Conservation (phyloP, 345 rosid genomes). For the Pugionium dolabratum region DNA sequence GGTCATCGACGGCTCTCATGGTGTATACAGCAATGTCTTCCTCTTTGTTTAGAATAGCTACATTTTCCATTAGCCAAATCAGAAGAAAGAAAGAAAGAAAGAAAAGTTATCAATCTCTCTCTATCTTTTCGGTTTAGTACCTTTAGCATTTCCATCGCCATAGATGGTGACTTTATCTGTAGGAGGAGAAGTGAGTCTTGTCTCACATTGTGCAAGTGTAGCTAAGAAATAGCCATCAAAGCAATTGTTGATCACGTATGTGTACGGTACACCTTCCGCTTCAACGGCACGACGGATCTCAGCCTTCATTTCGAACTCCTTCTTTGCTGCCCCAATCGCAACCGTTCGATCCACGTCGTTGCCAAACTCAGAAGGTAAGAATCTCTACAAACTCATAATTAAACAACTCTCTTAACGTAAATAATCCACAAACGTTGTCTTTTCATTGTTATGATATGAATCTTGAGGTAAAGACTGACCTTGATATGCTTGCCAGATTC, state of each 20-base stretch:
- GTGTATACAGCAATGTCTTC: slow-evolving; percentile 70
- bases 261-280: slow-evolving; percentile 58
- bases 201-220: slow-evolving; percentile 28
- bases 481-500: slow-evolving; percentile 54
- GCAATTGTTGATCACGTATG: slow-evolving; percentile 52
- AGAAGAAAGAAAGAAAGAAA: neutral
- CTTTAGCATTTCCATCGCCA: slow-evolving; percentile 50
- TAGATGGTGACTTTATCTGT: slow-evolving; percentile 53
- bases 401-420: no score
- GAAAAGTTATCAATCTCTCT: neutral
- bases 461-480: slow-evolving; percentile 29
- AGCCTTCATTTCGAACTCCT: slow-evolving; percentile 49
- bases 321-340: slow-evolving; percentile 48
- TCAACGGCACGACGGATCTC: slow-evolving; percentile 56
- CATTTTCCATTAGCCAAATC: neutral
- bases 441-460: neutral
- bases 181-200: slow-evolving; percentile 49
- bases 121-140: slow-evolving; percentile 18
- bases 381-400: neutral
- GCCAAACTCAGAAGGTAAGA: neutral
- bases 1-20: slow-evolving; percentile 64
- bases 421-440: no score
- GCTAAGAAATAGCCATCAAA: slow-evolving; percentile 54
- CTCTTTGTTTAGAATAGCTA: slow-evolving; percentile 65
- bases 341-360: slow-evolving; percentile 55